Evolutionary conservation across 495 filamentous ascomycete genomes (phyloP).

Genomic region (Podospora tetraspora): DNA sequence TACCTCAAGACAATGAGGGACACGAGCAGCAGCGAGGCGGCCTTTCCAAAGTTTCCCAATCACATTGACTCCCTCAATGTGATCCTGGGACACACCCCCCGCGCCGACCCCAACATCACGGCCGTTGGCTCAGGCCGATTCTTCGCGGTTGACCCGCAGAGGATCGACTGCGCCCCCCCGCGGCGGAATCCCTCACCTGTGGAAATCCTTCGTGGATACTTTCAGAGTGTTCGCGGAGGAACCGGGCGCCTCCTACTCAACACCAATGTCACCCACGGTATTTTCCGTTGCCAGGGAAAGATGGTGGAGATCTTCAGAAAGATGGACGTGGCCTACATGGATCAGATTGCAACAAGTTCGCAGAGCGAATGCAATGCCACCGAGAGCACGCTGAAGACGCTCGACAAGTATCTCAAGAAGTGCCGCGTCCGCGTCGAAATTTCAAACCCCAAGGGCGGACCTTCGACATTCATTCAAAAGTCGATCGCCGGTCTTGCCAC

Average conservation of each 20-base stretch:
- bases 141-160: conserved; percentile 34
- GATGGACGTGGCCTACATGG: conserved; percentile 9
- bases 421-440: conserved; percentile 40
- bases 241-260: conserved; percentile 62
- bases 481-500: conserved; percentile 44
- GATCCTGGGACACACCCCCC: conserved; percentile 40
- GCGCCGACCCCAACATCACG: conserved; percentile 24
- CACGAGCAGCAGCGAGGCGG: conserved; percentile 31
- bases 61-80: conserved; percentile 47
- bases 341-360: neutral
- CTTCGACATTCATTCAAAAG: conserved; percentile 33
- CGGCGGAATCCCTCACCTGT: conserved; percentile 19
- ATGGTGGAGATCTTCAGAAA: conserved; percentile 23
- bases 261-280: conserved; percentile 47
- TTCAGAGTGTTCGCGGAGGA: conserved; percentile 60
- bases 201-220: conserved; percentile 57
- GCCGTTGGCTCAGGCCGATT: conserved; percentile 40
- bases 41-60: conserved; percentile 36
- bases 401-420: conserved; percentile 39
- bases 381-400: neutral
- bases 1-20: conserved; percentile 45
- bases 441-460: conserved; percentile 35
- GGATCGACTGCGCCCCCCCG: conserved; percentile 16
- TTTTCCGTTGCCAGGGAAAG: conserved; percentile 34
- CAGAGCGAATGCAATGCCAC: conserved; percentile 10